A percentile compares a stretch with the other conserved stretches of the same genome.
Evolutionary conservation across 176 grass and related monocot genomes (phyloP).

Genomic region (Microstegium vimineum): DNA sequence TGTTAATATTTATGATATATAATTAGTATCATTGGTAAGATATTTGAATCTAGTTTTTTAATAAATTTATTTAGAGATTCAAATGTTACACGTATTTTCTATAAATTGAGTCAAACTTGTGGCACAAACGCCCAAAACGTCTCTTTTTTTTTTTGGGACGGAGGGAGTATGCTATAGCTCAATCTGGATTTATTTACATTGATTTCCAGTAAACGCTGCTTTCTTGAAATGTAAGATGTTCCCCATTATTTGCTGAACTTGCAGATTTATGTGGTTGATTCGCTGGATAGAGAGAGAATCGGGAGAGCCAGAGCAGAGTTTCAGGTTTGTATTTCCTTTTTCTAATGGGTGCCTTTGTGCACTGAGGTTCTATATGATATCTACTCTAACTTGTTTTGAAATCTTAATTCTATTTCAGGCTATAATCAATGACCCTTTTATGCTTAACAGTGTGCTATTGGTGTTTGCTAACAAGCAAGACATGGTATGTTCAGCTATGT

Average conservation of each 20-base stretch:
- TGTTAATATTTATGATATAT: too few relatives aligned
- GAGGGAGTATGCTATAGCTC: not conserved
- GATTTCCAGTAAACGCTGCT: not conserved
- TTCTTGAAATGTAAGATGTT: constrained; percentile 1
- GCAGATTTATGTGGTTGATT: constrained; percentile 90
- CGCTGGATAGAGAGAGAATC: constrained; percentile 79
- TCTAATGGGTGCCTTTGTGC: not conserved
- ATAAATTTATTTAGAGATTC: too few relatives aligned
- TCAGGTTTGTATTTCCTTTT: constrained; percentile 47
- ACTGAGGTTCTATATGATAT: constrained; percentile 10
- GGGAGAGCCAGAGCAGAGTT: constrained; percentile 77
- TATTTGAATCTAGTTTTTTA: too few relatives aligned
- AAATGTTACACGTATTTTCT: too few relatives aligned
- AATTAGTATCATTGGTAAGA: too few relatives aligned
- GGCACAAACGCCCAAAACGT: too few relatives aligned
- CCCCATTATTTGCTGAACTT: constrained; percentile 4
- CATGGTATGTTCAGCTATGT: constrained; percentile 51
- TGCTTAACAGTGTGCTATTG: constrained; percentile 76
- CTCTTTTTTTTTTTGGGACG: too few relatives aligned
- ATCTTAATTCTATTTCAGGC: constrained; percentile 48
- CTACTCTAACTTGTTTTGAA: constrained; percentile 19
- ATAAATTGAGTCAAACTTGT: too few relatives aligned
- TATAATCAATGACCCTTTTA: constrained; percentile 92
- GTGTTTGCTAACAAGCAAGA: constrained; percentile 97
- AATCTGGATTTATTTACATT: not conserved